Evolutionary conservation across 164 flowering plant species (phyloP).

Genomic region (Umbellularia californica): DNA sequence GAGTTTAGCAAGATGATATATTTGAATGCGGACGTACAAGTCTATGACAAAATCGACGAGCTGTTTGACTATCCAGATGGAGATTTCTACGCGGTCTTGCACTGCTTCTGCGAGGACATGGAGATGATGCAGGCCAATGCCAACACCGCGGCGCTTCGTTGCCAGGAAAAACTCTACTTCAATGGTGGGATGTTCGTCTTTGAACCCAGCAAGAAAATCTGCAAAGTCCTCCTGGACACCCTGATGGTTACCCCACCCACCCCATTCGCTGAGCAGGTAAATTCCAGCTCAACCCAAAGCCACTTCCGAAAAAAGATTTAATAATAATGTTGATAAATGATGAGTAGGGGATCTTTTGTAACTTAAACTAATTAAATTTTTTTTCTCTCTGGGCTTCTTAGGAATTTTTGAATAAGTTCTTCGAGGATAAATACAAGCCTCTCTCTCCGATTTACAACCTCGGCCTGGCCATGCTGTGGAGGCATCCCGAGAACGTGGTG

Average conservation of each 20-base stretch:
- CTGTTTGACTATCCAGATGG: conserved; percentile 58
- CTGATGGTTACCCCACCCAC: conserved; percentile 46
- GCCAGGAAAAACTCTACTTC: conserved; percentile 58
- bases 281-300: not conserved
- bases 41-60: conserved; percentile 65
- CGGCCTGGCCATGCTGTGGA: conserved; percentile 56
- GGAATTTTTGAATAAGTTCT: conserved; percentile 70
- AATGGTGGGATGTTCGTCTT: conserved; percentile 74
- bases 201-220: conserved; percentile 51
- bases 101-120: conserved; percentile 63
- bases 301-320: too few species aligned
- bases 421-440: conserved; percentile 48
- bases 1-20: conserved; percentile 78
- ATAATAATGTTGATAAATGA: too few species aligned
- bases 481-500: conserved; percentile 45
- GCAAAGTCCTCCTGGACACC: conserved; percentile 37
- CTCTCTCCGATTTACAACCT: conserved; percentile 46
- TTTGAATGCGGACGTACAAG: conserved; percentile 79
- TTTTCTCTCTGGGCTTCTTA: conserved; percentile 8
- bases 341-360: too few species aligned
- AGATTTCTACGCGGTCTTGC: conserved; percentile 61
- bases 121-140: conserved; percentile 33
- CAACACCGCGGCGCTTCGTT: conserved; percentile 33
- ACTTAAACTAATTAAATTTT: too few species aligned
- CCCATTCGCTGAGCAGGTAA: conserved; percentile 75